These are phyloP conservation scores for Solanum pimpinellifolium DNA, from an alignment of 257 asterid genomes.

Conservation along the genomic window DNA sequence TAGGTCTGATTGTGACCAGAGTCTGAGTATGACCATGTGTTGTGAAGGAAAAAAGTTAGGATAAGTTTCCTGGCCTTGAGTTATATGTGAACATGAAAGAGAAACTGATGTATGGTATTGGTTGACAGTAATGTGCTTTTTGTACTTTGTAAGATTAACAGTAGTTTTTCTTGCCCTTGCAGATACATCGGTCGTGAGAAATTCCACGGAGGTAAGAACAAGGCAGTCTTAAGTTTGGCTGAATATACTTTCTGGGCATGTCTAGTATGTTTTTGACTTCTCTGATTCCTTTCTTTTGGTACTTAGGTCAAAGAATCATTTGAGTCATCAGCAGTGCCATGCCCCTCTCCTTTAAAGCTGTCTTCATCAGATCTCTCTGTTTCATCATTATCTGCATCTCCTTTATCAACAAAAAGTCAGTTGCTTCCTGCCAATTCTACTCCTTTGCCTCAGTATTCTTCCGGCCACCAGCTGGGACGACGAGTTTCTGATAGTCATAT, in stretches of 20 bases:
- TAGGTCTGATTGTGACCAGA: not conserved
- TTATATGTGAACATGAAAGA: not conserved
- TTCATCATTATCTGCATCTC: slow-evolving; percentile 56
- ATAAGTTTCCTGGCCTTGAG: not conserved
- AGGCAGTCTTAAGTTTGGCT: not conserved
- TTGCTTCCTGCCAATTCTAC: slow-evolving; percentile 54
- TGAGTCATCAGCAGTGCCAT: slow-evolving; percentile 43
- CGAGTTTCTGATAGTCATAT: slow-evolving; percentile 69
- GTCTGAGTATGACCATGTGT: not conserved
- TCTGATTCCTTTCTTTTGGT: not conserved
- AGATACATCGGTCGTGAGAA: slow-evolving; percentile 15
- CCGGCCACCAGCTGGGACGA: slow-evolving; percentile 46
- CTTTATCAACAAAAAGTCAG: slow-evolving; percentile 55
- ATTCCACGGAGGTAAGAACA: slow-evolving; percentile 18
- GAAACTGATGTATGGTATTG: not conserved
- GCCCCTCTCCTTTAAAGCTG: slow-evolving; percentile 52
- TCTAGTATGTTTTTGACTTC: not conserved
- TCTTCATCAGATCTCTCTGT: slow-evolving; percentile 67
- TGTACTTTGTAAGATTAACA: not conserved
- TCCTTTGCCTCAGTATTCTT: slow-evolving; percentile 65
- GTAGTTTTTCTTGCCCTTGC: not conserved
- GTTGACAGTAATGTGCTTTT: not conserved
- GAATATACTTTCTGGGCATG: not conserved
- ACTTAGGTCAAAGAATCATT: slow-evolving; percentile 49
- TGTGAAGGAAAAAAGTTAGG: not conserved